A percentile compares a stretch with the other conserved stretches of the same genome.
phyloP scores from a whole-genome alignment of 495 filamentous ascomycete genomes.

The Hypoxylon fuscum region DNA sequence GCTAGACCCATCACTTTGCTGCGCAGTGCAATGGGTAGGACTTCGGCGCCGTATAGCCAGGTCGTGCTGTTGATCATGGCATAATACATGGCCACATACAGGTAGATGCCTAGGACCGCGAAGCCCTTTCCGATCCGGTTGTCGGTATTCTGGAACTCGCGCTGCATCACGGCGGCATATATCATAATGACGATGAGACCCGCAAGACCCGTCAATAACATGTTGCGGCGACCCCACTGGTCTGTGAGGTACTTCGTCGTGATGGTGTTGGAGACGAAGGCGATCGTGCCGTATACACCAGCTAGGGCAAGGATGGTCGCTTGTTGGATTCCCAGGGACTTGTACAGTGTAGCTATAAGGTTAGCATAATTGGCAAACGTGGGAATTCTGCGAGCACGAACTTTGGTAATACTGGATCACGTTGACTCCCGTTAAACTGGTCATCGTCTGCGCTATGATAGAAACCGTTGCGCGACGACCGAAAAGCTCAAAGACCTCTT shows the following conservation, averaged over 20 bases:
- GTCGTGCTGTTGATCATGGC: conserved; percentile 68
- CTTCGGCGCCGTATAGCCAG: conserved; percentile 69
- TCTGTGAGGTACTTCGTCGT: conserved; percentile 65
- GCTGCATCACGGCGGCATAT: conserved; percentile 68
- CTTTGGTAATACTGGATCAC: conserved; percentile 55
- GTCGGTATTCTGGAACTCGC: conserved; percentile 62
- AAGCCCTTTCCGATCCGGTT: conserved; percentile 69
- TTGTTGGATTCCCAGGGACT: conserved; percentile 62
- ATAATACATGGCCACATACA: conserved; percentile 66
- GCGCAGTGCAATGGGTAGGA: conserved; percentile 63
- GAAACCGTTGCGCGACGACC: conserved; percentile 62
- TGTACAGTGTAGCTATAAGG: conserved; percentile 65
- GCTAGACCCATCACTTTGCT: conserved; percentile 69
- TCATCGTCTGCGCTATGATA: conserved; percentile 68
- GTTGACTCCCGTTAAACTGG: conserved; percentile 65
- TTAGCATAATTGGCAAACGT: too few relatives aligned
- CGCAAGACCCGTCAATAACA: conserved; percentile 61
- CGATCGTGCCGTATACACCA: conserved; percentile 64
- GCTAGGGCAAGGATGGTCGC: conserved; percentile 63
- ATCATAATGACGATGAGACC: conserved; percentile 65
- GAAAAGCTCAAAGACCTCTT: conserved; percentile 63
- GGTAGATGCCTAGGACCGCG: conserved; percentile 67
- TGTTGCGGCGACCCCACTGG: conserved; percentile 69
- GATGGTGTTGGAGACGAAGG: conserved; percentile 61
- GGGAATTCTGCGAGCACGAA: conserved; percentile 49